Evolutionary conservation across 305 asterid species (phyloP).

Genomic region (Petunia hybrid): DNA sequence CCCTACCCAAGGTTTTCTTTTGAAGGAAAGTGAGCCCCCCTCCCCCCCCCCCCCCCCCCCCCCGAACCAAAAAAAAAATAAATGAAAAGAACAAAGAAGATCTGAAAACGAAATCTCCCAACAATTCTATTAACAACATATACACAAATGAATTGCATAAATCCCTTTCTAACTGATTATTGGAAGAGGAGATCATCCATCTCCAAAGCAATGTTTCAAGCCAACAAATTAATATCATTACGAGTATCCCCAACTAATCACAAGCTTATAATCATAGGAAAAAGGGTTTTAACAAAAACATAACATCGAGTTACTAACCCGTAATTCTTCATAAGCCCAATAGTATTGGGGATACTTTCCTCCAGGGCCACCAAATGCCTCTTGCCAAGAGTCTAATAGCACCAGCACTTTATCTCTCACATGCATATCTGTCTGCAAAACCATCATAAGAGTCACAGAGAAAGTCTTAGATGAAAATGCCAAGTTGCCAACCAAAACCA

Average conservation of each 20-base stretch:
- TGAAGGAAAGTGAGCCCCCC: not conserved
- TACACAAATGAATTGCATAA: conserved; percentile 27
- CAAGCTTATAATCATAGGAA: conserved; percentile 24
- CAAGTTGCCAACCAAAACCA: not conserved
- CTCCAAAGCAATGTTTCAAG: conserved; percentile 19
- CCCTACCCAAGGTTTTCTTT: not conserved
- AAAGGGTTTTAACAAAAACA: not conserved
- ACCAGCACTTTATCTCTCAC: conserved; percentile 79
- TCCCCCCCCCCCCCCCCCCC: conserved; percentile 3
- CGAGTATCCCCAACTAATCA: conserved; percentile 20
- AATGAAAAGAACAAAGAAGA: not conserved
- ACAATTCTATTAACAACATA: conserved; percentile 17
- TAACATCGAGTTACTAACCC: conserved; percentile 53
- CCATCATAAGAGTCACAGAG: conserved; percentile 2
- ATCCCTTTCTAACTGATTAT: conserved; percentile 24
- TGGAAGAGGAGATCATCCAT: conserved; percentile 15
- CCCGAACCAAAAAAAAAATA: not conserved
- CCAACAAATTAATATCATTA: conserved; percentile 29
- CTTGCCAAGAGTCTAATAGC: conserved; percentile 87
- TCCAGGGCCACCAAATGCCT: conserved; percentile 90
- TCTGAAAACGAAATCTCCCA: conserved; percentile 11
- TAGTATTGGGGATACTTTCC: conserved; percentile 89
- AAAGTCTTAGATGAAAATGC: not conserved
- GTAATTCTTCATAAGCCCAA: conserved; percentile 91
- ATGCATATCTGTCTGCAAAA: conserved; percentile 83